phyloP scores from a whole-genome alignment of 2,329 filamentous ascomycete species.

The Nemania diffusa region DNA sequence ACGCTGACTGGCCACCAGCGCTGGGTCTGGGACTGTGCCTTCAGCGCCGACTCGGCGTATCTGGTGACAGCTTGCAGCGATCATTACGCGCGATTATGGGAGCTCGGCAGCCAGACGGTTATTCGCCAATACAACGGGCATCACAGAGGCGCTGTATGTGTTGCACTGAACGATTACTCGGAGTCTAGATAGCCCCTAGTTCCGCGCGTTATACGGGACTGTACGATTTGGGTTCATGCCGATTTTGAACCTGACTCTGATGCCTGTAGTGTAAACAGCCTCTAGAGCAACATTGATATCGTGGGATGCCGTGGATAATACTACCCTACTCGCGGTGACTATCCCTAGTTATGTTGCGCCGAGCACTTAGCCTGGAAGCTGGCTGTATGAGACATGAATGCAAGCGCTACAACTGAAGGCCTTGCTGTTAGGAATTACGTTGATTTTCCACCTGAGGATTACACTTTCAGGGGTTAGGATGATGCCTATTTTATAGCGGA shows the following conservation, averaged over 20 bases:
- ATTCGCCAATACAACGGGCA: slow-evolving; percentile 97
- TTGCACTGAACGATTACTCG: slow-evolving; percentile 89
- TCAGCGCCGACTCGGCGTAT: slow-evolving; percentile 92
- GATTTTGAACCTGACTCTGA: slow-evolving; percentile 1
- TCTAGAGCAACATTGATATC: neutral
- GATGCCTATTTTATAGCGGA: neutral
- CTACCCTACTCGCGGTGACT: neutral
- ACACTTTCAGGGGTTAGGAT: neutral
- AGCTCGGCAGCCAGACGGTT: slow-evolving; percentile 84
- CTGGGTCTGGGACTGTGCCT: slow-evolving; percentile 98
- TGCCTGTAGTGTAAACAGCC: too few relatives aligned
- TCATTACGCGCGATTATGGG: slow-evolving; percentile 93
- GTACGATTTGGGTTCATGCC: neutral
- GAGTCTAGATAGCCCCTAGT: slow-evolving; percentile 57
- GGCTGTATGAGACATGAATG: neutral
- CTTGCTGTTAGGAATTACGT: neutral
- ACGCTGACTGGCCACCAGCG: slow-evolving; percentile 90
- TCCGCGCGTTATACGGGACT: neutral
- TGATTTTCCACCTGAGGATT: neutral
- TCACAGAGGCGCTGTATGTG: slow-evolving; percentile 89
- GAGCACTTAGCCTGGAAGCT: neutral
- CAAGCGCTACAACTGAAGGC: neutral
- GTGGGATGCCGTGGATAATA: neutral
- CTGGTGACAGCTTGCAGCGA: slow-evolving; percentile 93
- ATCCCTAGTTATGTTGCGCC: neutral